phyloP scores from a whole-genome alignment of 257 asterid species.

The Scutellaria barbata region DNA sequence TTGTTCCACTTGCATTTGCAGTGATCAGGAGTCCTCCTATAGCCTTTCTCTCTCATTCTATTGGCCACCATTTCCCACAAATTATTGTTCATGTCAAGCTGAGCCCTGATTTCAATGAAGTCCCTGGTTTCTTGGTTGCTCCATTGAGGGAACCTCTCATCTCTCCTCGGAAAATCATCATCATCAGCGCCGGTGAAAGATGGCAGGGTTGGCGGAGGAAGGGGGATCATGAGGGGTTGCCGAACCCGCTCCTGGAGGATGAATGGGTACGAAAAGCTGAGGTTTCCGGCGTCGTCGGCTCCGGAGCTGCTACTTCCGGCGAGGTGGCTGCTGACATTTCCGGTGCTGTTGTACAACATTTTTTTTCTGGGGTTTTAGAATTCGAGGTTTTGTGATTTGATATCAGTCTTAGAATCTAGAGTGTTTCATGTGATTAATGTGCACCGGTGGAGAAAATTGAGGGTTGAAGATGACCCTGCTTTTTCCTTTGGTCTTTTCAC shows the following conservation, averaged over 20 bases:
- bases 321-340: slow-evolving; percentile 32
- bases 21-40: slow-evolving; percentile 65
- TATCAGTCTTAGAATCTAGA: too few species aligned
- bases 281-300: slow-evolving; percentile 29
- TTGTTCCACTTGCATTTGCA: slow-evolving; percentile 79
- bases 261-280: slow-evolving; percentile 29
- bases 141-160: slow-evolving; percentile 75
- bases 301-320: slow-evolving; percentile 17
- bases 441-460: too few species aligned
- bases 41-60: slow-evolving; percentile 65
- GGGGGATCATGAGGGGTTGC: slow-evolving; percentile 39
- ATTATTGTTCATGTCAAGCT: slow-evolving; percentile 48
- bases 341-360: slow-evolving; percentile 33
- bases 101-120: slow-evolving; percentile 65
- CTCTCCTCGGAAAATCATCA: slow-evolving; percentile 63
- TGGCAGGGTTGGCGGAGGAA: slow-evolving; percentile 24
- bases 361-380: background rate
- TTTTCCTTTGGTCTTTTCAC: too few species aligned
- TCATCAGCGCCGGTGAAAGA: slow-evolving; percentile 26
- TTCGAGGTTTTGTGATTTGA: slow-evolving; percentile 5
- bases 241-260: slow-evolving; percentile 35
- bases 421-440: too few species aligned
- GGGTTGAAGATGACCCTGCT: too few species aligned
- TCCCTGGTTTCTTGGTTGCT: slow-evolving; percentile 70
- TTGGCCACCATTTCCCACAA: slow-evolving; percentile 67